Conservation (phyloP, 1,139 yeast species). For the Pneumocystis jirovecii region DNA sequence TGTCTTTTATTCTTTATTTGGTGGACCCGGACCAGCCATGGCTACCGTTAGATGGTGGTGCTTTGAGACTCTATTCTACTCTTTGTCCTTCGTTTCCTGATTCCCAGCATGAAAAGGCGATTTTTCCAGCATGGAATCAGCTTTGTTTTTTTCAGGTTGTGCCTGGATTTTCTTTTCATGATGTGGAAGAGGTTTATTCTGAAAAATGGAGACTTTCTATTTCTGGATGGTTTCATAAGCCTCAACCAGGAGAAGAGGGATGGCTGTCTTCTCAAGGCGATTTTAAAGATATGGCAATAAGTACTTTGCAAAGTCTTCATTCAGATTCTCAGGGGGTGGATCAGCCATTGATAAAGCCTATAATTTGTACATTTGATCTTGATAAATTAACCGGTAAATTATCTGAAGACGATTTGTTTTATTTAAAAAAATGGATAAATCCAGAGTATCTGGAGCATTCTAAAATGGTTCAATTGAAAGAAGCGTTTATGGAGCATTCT, state of each 20-base stretch:
- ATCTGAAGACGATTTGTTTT: constrained; percentile 16
- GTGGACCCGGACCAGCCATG: constrained; percentile 84
- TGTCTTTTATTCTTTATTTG: constrained; percentile 78
- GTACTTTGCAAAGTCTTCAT: constrained; percentile 1
- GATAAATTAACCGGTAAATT: constrained; percentile 9
- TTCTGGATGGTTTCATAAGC: constrained; percentile 98
- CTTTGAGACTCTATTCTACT: constrained; percentile 72
- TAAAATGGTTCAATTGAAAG: constrained; percentile 37
- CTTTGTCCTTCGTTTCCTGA: constrained; percentile 80
- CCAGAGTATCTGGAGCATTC: constrained; percentile 41
- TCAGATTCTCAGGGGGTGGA: constrained; percentile 11
- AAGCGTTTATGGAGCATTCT: constrained; percentile 49
- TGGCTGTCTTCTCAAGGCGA: constrained; percentile 26
- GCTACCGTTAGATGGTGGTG: constrained; percentile 87
- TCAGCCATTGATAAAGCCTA: constrained; percentile 4
- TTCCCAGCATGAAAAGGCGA: constrained; percentile 51
- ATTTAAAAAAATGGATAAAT: constrained; percentile 30
- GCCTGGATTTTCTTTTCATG: constrained; percentile 93
- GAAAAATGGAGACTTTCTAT: constrained; percentile 76
- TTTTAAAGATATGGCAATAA: constrained; percentile 22
- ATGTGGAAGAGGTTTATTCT: constrained; percentile 89
- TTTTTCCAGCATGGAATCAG: constrained; percentile 90
- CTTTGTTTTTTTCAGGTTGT: constrained; percentile 90
- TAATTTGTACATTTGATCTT: not conserved
- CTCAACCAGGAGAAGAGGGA: constrained; percentile 83